These are phyloP conservation scores for Neonectria hederae DNA, from an alignment of 2,329 filamentous ascomycete species.

Conservation along the genomic window DNA sequence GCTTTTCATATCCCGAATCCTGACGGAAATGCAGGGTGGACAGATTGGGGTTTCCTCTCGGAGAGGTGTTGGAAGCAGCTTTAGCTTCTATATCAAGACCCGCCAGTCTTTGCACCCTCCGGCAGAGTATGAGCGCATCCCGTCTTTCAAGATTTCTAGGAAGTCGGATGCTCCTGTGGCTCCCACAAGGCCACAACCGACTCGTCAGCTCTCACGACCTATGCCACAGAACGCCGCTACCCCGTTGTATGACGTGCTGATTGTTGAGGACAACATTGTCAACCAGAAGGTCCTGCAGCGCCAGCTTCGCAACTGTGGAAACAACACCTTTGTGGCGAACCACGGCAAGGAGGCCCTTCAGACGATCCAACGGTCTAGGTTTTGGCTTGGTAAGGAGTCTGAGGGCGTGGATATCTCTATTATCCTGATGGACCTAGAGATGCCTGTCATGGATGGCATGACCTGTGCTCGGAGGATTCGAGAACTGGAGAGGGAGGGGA, in stretches of 20 bases:
- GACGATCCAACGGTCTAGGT: conserved; percentile 63
- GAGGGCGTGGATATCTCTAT: conserved; percentile 67
- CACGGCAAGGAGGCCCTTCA: conserved; percentile 72
- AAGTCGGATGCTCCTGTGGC: conserved; percentile 39
- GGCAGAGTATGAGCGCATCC: conserved; percentile 49
- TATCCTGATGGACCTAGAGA: conserved; percentile 83
- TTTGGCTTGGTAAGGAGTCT: conserved; percentile 61
- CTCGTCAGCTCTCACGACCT: conserved; percentile 27
- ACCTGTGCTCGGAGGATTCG: conserved; percentile 77
- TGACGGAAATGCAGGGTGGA: conserved; percentile 80
- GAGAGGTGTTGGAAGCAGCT: conserved; percentile 75
- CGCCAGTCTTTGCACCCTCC: conserved; percentile 61
- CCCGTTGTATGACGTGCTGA: conserved; percentile 64
- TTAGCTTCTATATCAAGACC: conserved; percentile 79
- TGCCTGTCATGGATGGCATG: conserved; percentile 86
- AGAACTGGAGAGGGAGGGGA: conserved; percentile 70
- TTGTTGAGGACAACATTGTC: conserved; percentile 75
- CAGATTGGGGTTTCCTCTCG: conserved; percentile 78
- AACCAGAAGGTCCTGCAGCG: conserved; percentile 72
- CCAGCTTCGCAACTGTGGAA: conserved; percentile 68
- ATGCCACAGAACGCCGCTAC: conserved; percentile 27
- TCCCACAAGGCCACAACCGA: conserved; percentile 30
- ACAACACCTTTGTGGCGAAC: conserved; percentile 70
- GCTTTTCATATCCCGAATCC: conserved; percentile 78
- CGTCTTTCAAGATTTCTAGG: conserved; percentile 48